Evolutionary conservation across 345 rosid species (phyloP), one percentile per base, ranked within the genome.

Genomic region (Dipteronia sinensis): DNA sequence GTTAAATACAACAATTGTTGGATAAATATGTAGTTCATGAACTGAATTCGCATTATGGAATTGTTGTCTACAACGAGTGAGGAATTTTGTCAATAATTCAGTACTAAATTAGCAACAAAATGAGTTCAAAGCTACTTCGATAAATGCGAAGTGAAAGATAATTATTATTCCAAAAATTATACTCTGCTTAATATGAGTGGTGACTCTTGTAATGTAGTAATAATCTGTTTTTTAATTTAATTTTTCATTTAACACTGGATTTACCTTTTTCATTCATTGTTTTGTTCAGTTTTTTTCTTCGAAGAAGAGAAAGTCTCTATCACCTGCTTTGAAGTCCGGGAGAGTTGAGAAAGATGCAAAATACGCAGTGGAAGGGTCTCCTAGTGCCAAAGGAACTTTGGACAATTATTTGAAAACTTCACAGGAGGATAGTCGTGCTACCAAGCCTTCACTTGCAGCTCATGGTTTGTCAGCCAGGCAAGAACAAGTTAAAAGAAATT

Each of bases 371-470:
- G 94, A 89, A 84, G 86, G 79, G 67, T 89, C 96, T 20, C 93
- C 97, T 46, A 86, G 88, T 75, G 92, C 85, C 65, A 90, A 91
- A 86, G 91, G 93, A 62, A 90, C 86, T 80, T 85, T 93, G 86
- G 88, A 87, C 59, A 87, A 67, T 78, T 93, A 78, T 90, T 83
- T 93, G 83, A 87, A 76, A 78, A 81, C 83, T 78, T 89, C 93
- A 22, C 84, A 34, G 75, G 89, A 85, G 46, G 84, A 82, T 69
- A 78, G 76, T 58, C 47, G 1, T 27, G 70, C 61, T 70, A 72
- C 77, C 51, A 64, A 71, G 72, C 59, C 76, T 55, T 64, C 78
- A 9, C 67, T 23, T 19, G 22, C 73, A 69, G 71, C 34, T 74
- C 71, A 77, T 74, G 69, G 68, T 67, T 80, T 76, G 78, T 82